These are phyloP conservation scores for Podila horticola DNA, from an alignment of 192 early-diverging fungal genomes.

Conservation along the genomic window DNA sequence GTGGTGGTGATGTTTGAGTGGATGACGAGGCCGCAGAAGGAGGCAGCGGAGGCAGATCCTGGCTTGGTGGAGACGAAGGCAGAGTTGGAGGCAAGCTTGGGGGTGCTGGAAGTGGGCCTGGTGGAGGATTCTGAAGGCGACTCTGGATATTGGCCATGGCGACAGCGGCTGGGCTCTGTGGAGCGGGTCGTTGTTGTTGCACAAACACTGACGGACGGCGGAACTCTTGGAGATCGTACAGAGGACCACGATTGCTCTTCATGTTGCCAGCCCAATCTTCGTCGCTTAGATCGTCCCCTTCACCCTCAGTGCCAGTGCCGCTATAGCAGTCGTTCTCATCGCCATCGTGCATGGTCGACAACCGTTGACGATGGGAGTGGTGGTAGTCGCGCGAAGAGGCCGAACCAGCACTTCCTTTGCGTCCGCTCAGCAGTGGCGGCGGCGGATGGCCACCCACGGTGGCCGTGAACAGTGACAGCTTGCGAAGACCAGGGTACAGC, in stretches of 20 bases:
- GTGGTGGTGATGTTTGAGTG: not conserved
- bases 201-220: not conserved
- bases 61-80: not conserved
- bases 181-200: not conserved
- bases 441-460: constrained; percentile 17
- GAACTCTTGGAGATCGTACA: not conserved
- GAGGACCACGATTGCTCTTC: constrained; percentile 7
- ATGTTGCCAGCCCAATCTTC: constrained; percentile 48
- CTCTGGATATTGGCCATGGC: constrained; percentile 2
- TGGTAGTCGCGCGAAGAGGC: not conserved
- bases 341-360: not conserved
- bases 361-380: not conserved
- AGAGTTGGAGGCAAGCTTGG: not conserved
- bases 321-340: constrained; percentile 12
- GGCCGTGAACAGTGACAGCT: constrained; percentile 44
- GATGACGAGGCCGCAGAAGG: not conserved
- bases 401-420: constrained; percentile 36
- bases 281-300: constrained; percentile 17
- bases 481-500: constrained; percentile 38
- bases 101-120: not conserved
- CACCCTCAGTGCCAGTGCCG: constrained; percentile 2
- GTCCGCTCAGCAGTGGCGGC: constrained; percentile 18
- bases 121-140: not conserved
- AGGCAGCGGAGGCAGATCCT: not conserved
- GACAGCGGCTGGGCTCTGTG: not conserved